phyloP scores from a whole-genome alignment of 2,329 filamentous ascomycete species.

The Fusarium sambucinum region DNA sequence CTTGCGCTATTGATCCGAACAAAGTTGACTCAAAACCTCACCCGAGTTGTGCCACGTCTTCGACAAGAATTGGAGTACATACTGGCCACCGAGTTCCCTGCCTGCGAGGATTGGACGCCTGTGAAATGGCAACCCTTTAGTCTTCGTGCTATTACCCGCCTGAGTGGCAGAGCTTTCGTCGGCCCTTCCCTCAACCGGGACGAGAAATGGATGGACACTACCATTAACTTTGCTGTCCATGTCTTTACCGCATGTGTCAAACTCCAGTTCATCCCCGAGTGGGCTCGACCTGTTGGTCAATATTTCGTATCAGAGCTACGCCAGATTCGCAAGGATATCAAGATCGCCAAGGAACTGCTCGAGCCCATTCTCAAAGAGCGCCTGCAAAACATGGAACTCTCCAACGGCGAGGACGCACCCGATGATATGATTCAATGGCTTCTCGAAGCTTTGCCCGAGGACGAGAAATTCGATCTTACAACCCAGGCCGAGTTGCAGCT shows the following conservation, averaged over 20 bases:
- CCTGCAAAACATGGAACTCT: constrained; percentile 56
- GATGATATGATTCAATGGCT: constrained; percentile 62
- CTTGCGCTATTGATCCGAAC: constrained; percentile 60
- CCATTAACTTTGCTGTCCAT: constrained; percentile 63
- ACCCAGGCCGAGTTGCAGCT: constrained; percentile 59
- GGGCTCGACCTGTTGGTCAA: constrained; percentile 61
- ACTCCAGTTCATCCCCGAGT: constrained; percentile 65
- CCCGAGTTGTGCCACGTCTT: constrained; percentile 59
- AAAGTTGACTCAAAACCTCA: constrained; percentile 62
- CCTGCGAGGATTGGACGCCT: constrained; percentile 66
- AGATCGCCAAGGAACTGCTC: constrained; percentile 58
- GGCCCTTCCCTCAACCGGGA: constrained; percentile 63
- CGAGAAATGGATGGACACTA: constrained; percentile 66
- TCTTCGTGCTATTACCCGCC: constrained; percentile 63
- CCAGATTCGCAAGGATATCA: constrained; percentile 59
- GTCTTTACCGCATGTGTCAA: constrained; percentile 62
- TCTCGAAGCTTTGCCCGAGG: constrained; percentile 55
- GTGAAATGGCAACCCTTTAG: constrained; percentile 66
- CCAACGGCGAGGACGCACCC: constrained; percentile 52
- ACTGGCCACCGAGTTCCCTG: constrained; percentile 61
- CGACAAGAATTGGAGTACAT: constrained; percentile 62
- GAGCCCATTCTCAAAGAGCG: constrained; percentile 61
- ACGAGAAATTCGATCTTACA: constrained; percentile 55
- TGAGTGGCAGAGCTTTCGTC: constrained; percentile 67
- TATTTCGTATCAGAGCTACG: constrained; percentile 61